Conservation (phyloP, 306 rosid species). For the Pyrus pyrifolia region DNA sequence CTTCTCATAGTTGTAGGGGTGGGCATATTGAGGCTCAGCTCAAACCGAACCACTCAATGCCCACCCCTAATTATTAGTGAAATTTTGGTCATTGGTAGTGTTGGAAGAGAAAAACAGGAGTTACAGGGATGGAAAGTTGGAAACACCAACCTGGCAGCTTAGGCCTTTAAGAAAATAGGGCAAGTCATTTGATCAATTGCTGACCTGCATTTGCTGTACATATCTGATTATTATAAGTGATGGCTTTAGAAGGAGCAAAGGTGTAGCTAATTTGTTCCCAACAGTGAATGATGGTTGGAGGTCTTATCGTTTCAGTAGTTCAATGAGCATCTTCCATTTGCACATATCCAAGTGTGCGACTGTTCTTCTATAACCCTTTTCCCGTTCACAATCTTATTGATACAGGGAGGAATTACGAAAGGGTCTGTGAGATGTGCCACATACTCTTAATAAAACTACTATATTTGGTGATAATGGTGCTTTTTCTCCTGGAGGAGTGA, state of each 20-base stretch:
- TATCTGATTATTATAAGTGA: background rate
- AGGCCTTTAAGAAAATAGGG: background rate
- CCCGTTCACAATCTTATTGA: background rate
- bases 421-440: slow-evolving; percentile 74
- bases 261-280: background rate
- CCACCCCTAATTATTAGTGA: background rate
- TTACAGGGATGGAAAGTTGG: background rate
- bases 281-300: background rate
- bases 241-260: background rate
- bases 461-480: slow-evolving; percentile 64
- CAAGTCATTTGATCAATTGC: background rate
- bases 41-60: too few species aligned
- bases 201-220: background rate
- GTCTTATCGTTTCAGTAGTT: background rate
- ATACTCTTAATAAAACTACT: slow-evolving; percentile 65
- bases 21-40: too few species aligned
- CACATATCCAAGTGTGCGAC: background rate
- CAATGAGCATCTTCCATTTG: background rate
- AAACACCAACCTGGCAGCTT: background rate
- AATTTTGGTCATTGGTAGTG: background rate
- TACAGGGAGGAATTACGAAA: slow-evolving; percentile 71
- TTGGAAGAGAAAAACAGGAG: background rate
- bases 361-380: background rate
- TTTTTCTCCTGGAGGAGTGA: slow-evolving; percentile 65
- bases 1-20: background rate